A percentile compares a stretch with the other conserved stretches of the same genome.
These are phyloP conservation scores for Globisporangium camurandrum DNA, from an alignment of 352 stramenopile genomes.

Conservation along the genomic window DNA sequence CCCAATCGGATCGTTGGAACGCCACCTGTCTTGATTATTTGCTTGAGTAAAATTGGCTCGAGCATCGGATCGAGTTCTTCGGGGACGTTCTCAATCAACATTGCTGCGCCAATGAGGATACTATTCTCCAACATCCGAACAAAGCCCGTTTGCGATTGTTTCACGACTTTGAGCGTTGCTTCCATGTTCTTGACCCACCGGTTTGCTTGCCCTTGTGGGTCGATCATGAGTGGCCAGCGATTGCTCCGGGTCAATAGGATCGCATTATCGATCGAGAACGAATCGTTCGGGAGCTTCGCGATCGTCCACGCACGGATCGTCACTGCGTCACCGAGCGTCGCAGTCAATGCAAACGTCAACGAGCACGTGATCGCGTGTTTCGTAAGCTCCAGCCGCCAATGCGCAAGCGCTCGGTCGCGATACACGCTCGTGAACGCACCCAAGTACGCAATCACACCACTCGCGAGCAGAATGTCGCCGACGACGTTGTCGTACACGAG, in stretches of 20 bases:
- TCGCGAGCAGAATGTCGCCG: slow-evolving; percentile 91
- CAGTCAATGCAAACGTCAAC: slow-evolving; percentile 67
- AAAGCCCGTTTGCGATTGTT: slow-evolving; percentile 91
- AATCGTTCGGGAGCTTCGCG: slow-evolving; percentile 92
- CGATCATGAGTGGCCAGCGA: slow-evolving; percentile 96
- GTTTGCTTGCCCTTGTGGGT: slow-evolving; percentile 93
- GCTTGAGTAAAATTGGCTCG: slow-evolving; percentile 91
- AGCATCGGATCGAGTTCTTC: slow-evolving; percentile 93
- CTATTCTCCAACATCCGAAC: slow-evolving; percentile 94
- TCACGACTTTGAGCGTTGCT: slow-evolving; percentile 90
- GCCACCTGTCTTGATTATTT: slow-evolving; percentile 87
- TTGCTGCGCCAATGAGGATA: slow-evolving; percentile 89
- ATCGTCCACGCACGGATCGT: slow-evolving; percentile 93
- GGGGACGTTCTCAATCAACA: slow-evolving; percentile 92
- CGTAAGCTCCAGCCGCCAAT: slow-evolving; percentile 70
- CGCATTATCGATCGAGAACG: slow-evolving; percentile 93
- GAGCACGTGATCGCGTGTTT: slow-evolving; percentile 79
- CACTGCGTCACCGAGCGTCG: slow-evolving; percentile 88
- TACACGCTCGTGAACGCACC: slow-evolving; percentile 91
- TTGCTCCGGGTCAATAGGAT: slow-evolving; percentile 91
- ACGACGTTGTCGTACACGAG: slow-evolving; percentile 88
- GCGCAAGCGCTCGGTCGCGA: slow-evolving; percentile 78
- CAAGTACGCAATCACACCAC: slow-evolving; percentile 92
- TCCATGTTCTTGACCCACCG: slow-evolving; percentile 95
- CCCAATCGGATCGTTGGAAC: slow-evolving; percentile 88